Conservation (phyloP, 2,329 filamentous ascomycete genomes). For the Fusarium dimerum region DNA sequence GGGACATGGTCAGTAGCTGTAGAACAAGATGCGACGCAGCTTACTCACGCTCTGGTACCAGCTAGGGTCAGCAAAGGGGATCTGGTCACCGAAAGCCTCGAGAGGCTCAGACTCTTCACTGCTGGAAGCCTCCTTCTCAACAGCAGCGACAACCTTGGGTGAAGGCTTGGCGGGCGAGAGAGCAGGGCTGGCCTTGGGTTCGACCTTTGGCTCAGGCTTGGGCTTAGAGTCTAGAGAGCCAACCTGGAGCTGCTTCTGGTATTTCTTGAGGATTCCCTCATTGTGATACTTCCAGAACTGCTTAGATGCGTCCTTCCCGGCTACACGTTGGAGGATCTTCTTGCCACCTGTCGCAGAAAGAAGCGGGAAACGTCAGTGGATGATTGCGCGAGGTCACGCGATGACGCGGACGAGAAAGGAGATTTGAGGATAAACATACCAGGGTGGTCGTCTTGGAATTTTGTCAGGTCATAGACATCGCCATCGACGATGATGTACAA, state of each 20-base stretch:
- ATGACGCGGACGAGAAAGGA: not conserved
- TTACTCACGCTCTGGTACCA: constrained; percentile 89
- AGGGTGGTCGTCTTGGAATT: constrained; percentile 82
- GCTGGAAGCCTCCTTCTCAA: constrained; percentile 46
- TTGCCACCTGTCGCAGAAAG: constrained; percentile 51
- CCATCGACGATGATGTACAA: constrained; percentile 91
- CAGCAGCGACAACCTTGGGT: constrained; percentile 36
- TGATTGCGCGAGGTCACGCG: no score
- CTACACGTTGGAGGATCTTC: constrained; percentile 65
- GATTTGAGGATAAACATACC: constrained; percentile 52
- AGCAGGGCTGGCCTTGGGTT: constrained; percentile 50
- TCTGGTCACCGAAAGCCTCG: constrained; percentile 80
- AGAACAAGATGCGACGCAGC: not conserved
- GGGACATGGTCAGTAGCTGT: constrained; percentile 9
- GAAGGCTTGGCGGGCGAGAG: constrained; percentile 35
- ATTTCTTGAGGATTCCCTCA: constrained; percentile 86
- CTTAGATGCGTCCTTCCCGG: constrained; percentile 66
- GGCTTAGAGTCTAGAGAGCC: constrained; percentile 90
- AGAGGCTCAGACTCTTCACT: constrained; percentile 65
- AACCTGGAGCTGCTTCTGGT: constrained; percentile 72
- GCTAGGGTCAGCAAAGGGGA: constrained; percentile 87
- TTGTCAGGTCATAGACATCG: constrained; percentile 94
- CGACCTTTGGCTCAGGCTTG: constrained; percentile 81
- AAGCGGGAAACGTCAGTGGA: no score
- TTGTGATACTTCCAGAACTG: constrained; percentile 80